A percentile compares a stretch with the other conserved stretches of the same genome.
phyloP scores from a whole-genome alignment of 225 moss, liverwort and hornwort species.

The Climacium dendroides region DNA sequence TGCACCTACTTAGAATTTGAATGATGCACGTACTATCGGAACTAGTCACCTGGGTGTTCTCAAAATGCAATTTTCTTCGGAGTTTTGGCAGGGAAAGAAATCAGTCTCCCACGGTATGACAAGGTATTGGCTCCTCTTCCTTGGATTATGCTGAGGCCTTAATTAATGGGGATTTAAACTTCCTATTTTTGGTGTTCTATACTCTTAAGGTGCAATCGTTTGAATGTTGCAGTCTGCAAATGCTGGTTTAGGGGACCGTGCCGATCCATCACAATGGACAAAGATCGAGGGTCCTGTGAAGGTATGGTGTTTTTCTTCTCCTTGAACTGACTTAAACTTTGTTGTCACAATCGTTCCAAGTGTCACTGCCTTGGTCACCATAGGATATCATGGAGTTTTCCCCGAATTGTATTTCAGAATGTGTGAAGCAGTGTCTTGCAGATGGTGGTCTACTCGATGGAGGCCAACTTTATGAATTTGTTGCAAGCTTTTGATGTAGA shows the following conservation, averaged over 20 bases:
- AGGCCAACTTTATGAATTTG: not conserved
- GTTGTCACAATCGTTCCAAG: not conserved
- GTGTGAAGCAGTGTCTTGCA: not conserved
- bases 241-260: conserved; percentile 67
- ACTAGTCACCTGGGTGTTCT: not conserved
- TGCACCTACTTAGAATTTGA: not conserved
- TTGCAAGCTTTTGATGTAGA: not conserved
- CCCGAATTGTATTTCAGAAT: not conserved
- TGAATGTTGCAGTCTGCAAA: conserved; percentile 56
- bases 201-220: not conserved
- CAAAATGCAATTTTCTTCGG: not conserved
- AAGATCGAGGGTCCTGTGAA: conserved; percentile 67
- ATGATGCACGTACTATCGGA: not conserved
- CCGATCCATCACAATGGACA: conserved; percentile 56
- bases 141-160: not conserved
- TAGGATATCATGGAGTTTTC: not conserved
- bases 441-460: not conserved
- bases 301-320: conserved; percentile 14
- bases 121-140: conserved; percentile 38
- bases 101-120: conserved; percentile 62
- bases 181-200: not conserved
- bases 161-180: not conserved
- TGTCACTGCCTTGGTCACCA: not conserved
- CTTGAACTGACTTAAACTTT: not conserved
- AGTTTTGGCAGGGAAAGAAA: conserved; percentile 39